phyloP scores from a whole-genome alignment of 306 rosid species.

The Begonia masoniana region DNA sequence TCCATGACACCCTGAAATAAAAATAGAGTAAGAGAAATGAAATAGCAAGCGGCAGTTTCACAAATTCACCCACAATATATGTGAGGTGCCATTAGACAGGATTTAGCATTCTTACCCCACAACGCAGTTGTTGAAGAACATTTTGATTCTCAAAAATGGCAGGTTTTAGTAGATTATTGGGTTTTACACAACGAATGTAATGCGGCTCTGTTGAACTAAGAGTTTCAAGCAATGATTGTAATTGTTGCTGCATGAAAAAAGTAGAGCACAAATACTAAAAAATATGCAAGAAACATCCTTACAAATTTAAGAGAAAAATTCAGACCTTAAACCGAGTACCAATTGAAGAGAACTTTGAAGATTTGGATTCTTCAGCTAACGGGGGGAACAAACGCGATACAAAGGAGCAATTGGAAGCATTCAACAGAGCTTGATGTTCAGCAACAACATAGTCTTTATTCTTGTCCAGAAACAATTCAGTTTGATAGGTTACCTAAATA shows the following conservation, averaged over 20 bases:
- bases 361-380: constrained; percentile 80
- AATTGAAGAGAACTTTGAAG: constrained; percentile 93
- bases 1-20: constrained; percentile 90
- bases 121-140: constrained; percentile 87
- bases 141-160: constrained; percentile 80
- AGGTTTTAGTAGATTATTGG: constrained; percentile 94
- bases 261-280: constrained; percentile 12
- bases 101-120: constrained; percentile 71
- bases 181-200: constrained; percentile 98
- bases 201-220: constrained; percentile 93
- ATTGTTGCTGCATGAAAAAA: constrained; percentile 74
- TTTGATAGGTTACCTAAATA: constrained; percentile 92
- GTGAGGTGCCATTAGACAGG: constrained; percentile 9
- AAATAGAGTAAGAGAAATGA: constrained; percentile 1
- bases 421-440: constrained; percentile 85
- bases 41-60: constrained; percentile 8
- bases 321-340: constrained; percentile 97
- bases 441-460: constrained; percentile 99
- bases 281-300: not conserved
- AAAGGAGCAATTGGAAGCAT: constrained; percentile 72
- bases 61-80: constrained; percentile 5
- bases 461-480: constrained; percentile 95
- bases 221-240: constrained; percentile 83
- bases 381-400: constrained; percentile 66
- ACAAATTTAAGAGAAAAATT: not conserved